Evolutionary conservation across 2,329 filamentous ascomycete species (phyloP).

Genomic region (Trichoderma citrinoviride): DNA sequence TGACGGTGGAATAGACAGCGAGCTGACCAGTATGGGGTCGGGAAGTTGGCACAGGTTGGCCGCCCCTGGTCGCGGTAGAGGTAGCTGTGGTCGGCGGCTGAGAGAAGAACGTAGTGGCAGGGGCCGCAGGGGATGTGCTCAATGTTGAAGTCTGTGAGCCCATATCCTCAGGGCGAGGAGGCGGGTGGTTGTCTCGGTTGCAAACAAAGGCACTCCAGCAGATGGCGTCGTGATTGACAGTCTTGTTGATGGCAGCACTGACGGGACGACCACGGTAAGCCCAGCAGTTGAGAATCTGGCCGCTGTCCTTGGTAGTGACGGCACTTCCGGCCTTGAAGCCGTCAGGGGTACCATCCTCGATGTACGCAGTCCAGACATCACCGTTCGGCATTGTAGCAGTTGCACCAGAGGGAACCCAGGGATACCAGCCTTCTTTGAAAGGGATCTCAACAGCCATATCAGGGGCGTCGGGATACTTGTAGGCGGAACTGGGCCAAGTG

Average conservation of each 20-base stretch:
- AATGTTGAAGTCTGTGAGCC: constrained; percentile 36
- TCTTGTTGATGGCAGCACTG: constrained; percentile 40
- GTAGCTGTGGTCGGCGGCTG: constrained; percentile 30
- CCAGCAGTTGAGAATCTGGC: constrained; percentile 42
- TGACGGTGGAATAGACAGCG: constrained; percentile 35
- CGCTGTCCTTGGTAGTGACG: constrained; percentile 41
- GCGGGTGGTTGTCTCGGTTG: constrained; percentile 37
- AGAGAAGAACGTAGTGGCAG: constrained; percentile 36
- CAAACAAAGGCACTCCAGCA: constrained; percentile 45
- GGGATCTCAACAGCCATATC: constrained; percentile 42
- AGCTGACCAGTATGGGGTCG: constrained; percentile 33
- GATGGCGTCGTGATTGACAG: constrained; percentile 37
- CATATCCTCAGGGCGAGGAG: constrained; percentile 38
- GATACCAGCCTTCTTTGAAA: constrained; percentile 39
- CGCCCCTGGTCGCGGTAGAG: constrained; percentile 29
- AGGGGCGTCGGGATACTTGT: constrained; percentile 37
- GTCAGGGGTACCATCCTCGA: constrained; percentile 42
- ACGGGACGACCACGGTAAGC: constrained; percentile 42
- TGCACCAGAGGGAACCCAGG: constrained; percentile 39
- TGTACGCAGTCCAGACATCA: constrained; percentile 43
- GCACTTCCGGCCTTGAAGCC: constrained; percentile 41
- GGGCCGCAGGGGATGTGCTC: constrained; percentile 34
- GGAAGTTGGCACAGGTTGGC: constrained; percentile 34
- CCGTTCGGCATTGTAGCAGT: constrained; percentile 41
- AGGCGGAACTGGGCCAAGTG: constrained; percentile 37